A percentile compares a stretch with the other conserved stretches of the same genome.
phyloP scores from a whole-genome alignment of 1,284 basidiomycete genomes.

The Cutaneotrichosporon curvatum region DNA sequence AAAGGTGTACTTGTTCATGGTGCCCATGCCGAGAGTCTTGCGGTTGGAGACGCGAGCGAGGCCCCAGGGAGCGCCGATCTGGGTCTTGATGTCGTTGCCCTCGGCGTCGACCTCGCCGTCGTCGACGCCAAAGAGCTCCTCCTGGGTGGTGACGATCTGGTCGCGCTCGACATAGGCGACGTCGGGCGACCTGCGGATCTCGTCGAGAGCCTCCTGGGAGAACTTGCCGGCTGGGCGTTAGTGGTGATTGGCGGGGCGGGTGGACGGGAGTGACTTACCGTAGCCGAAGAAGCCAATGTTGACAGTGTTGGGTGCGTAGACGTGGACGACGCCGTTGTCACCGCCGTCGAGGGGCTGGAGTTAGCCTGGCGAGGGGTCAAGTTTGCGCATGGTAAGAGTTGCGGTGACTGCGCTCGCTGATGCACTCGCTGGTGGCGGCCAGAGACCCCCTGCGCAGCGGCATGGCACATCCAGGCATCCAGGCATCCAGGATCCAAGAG shows the following conservation, averaged over 20 bases:
- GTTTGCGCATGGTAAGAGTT: too few species aligned
- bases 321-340: conserved; percentile 39
- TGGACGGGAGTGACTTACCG: conserved; percentile 25
- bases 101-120: conserved; percentile 20
- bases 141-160: conserved; percentile 72
- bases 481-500: too few species aligned
- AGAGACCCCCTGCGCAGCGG: too few species aligned
- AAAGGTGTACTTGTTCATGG: conserved; percentile 82
- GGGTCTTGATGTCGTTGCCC: conserved; percentile 46
- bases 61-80: conserved; percentile 88
- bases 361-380: conserved; percentile 1
- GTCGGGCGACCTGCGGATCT: conserved; percentile 78
- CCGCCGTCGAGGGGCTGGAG: conserved; percentile 32
- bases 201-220: conserved; percentile 62
- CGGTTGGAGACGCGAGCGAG: conserved; percentile 94
- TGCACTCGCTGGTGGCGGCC: too few species aligned
- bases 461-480: too few species aligned
- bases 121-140: conserved; percentile 44
- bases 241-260: neutral
- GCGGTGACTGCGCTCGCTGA: too few species aligned
- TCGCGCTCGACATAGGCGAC: conserved; percentile 91
- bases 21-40: conserved; percentile 64
- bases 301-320: conserved; percentile 34
- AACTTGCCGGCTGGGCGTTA: conserved; percentile 64
- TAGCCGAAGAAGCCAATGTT: conserved; percentile 36